phyloP scores from a whole-genome alignment of 139 green algal species.

The Parachlorella kessleri region DNA sequence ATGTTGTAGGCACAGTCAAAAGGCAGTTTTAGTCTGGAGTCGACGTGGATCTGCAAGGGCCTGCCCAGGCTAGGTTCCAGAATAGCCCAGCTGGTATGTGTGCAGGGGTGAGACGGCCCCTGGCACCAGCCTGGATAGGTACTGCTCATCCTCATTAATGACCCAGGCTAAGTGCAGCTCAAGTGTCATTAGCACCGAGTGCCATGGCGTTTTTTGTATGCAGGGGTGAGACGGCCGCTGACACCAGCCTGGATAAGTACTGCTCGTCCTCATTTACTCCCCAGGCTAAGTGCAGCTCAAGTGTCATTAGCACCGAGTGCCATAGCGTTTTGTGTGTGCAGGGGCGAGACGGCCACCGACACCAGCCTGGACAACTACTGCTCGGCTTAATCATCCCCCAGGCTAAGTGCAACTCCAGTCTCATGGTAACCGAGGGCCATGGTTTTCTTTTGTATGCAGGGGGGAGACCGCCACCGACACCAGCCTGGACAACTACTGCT shows the following conservation, averaged over 20 bases:
- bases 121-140: slow-evolving; percentile 28
- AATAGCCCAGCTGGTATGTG: too few relatives aligned
- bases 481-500: slow-evolving; percentile 36
- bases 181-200: too few relatives aligned
- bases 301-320: too few relatives aligned
- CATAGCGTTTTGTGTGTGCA: background rate
- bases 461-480: background rate
- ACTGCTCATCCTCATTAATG: slow-evolving; percentile 29
- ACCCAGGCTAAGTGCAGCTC: too few relatives aligned
- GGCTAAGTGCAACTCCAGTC: too few relatives aligned
- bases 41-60: too few relatives aligned
- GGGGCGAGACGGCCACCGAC: background rate
- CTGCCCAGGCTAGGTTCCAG: too few relatives aligned
- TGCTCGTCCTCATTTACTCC: slow-evolving; percentile 23
- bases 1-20: too few relatives aligned
- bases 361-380: slow-evolving; percentile 35
- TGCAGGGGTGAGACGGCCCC: background rate
- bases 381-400: too few relatives aligned
- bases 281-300: too few relatives aligned
- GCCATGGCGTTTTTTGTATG: background rate
- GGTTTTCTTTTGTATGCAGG: background rate
- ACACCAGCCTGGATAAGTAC: slow-evolving; percentile 36
- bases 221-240: background rate
- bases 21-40: too few relatives aligned
- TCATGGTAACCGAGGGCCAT: too few relatives aligned